These are phyloP conservation scores for Daldinia vernicosa DNA, from an alignment of 495 filamentous ascomycete genomes.

Conservation along the genomic window DNA sequence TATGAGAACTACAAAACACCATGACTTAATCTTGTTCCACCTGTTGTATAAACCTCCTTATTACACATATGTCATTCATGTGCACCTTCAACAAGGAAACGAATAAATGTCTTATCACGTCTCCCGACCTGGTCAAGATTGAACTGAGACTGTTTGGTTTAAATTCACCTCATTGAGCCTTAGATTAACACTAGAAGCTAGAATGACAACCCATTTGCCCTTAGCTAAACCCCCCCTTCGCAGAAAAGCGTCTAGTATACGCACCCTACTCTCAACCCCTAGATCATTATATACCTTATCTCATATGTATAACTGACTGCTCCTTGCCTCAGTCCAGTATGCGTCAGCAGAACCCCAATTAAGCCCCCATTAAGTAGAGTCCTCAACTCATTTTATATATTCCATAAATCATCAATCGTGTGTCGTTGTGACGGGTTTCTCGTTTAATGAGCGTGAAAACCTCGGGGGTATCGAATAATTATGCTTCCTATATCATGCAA, in stretches of 20 bases:
- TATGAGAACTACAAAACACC: neutral
- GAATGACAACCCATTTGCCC: neutral
- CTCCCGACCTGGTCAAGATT: neutral
- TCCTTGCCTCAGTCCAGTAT: neutral
- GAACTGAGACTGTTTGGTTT: neutral
- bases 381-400: conserved; percentile 6
- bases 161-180: neutral
- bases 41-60: too few relatives aligned
- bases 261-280: neutral
- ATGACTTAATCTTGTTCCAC: neutral
- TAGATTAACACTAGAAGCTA: neutral
- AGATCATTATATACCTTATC: conserved; percentile 29
- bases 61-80: too few relatives aligned
- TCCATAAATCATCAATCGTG: conserved; percentile 15
- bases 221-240: neutral
- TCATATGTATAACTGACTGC: conserved; percentile 12
- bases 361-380: conserved; percentile 13
- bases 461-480: conserved; percentile 27
- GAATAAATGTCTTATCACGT: neutral
- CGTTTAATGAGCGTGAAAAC: conserved; percentile 31
- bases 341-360: conserved; percentile 13
- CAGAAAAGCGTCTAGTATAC: neutral
- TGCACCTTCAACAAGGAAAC: neutral
- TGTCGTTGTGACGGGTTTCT: conserved; percentile 9
- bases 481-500: conserved; percentile 9